These are phyloP conservation scores for Acacia confusa DNA, from an alignment of 306 rosid species.

Conservation along the genomic window DNA sequence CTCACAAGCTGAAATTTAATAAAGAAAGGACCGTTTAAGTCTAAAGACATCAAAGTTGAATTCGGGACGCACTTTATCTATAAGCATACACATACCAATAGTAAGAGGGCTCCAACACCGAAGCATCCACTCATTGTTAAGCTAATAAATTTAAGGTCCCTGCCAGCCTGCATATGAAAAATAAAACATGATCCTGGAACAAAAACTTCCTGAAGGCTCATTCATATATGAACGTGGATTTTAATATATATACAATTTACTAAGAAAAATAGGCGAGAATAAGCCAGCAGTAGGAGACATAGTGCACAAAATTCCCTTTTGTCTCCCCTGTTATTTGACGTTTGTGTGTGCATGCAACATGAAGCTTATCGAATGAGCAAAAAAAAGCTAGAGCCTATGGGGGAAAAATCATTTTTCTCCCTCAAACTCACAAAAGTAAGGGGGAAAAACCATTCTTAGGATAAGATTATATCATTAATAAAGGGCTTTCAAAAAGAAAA, in stretches of 20 bases:
- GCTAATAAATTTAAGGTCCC: background rate
- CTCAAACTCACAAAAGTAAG: background rate
- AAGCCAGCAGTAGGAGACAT: background rate
- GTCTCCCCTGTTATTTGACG: background rate
- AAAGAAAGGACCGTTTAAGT: background rate
- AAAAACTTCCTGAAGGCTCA: background rate
- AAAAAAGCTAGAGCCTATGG: background rate
- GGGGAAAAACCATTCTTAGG: background rate
- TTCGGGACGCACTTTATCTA: background rate
- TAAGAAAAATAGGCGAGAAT: too few species aligned
- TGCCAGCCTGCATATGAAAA: background rate
- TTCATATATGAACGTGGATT: background rate
- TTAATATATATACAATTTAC: background rate
- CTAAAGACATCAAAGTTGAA: background rate
- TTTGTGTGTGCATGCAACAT: background rate
- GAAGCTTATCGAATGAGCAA: background rate
- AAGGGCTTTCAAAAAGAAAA: background rate
- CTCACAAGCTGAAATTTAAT: background rate
- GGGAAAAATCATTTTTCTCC: background rate
- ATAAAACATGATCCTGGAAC: background rate
- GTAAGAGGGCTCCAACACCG: background rate
- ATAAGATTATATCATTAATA: background rate
- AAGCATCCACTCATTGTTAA: conserved; percentile 8
- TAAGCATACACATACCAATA: background rate
- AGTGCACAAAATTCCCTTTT: background rate